Evolutionary conservation across 2,329 filamentous ascomycete species (phyloP).

Genomic region (Emergomyces pasteurianus): DNA sequence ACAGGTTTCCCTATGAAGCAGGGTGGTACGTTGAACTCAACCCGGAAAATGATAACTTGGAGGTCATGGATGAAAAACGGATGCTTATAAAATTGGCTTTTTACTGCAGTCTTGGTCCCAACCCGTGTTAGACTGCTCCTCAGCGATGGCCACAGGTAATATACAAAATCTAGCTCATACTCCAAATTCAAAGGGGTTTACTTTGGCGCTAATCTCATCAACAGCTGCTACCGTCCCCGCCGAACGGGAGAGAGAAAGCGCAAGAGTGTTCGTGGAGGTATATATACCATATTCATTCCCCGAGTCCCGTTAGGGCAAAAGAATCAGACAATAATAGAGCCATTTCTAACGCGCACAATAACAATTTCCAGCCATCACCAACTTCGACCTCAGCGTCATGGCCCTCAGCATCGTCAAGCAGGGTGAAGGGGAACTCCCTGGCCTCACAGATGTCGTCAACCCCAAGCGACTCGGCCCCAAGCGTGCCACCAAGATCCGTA

Average conservation of each 20-base stretch:
- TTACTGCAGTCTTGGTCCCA: conserved; percentile 59
- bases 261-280: conserved; percentile 89
- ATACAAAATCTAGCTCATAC: not conserved
- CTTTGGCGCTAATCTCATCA: conserved; percentile 3
- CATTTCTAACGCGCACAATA: conserved; percentile 1
- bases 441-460: conserved; percentile 93
- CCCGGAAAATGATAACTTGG: conserved; percentile 13
- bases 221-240: conserved; percentile 90
- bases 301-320: not conserved
- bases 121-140: conserved; percentile 97
- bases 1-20: conserved; percentile 98
- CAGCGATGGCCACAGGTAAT: conserved; percentile 68
- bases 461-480: conserved; percentile 99
- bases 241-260: conserved; percentile 98
- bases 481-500: conserved; percentile 99
- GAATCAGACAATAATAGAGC: not conserved
- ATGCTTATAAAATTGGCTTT: conserved; percentile 23
- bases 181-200: not conserved
- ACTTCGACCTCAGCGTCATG: conserved; percentile 85
- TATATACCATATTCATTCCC: conserved; percentile 14
- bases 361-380: conserved; percentile 68
- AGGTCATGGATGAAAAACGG: conserved; percentile 5
- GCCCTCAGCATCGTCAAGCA: conserved; percentile 96
- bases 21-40: conserved; percentile 48
- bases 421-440: conserved; percentile 86